Percentiles rank a stretch among this genome's conserved stretches.
phyloP scores from a whole-genome alignment of 495 filamentous ascomycete genomes.

The Lentithecium fluviatile region DNA sequence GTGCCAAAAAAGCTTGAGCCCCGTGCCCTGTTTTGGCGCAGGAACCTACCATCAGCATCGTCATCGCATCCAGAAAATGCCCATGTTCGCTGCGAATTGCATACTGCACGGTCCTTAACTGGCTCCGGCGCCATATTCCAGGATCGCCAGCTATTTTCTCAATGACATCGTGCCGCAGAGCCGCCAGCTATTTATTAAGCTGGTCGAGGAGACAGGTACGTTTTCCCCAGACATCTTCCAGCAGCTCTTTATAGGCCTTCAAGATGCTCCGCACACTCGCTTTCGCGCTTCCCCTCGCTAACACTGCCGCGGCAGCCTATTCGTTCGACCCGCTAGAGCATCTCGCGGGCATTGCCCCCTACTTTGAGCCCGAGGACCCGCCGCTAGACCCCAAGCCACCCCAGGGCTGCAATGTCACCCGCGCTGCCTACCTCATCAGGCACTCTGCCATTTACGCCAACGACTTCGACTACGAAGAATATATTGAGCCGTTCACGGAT shows the following conservation, averaged over 20 bases:
- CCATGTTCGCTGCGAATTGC: not conserved
- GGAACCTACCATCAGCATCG: not conserved
- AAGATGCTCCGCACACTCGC: conserved; percentile 28
- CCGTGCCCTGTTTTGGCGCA: not conserved
- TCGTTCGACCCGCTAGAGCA: conserved; percentile 51
- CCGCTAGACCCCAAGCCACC: conserved; percentile 36
- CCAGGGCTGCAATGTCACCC: conserved; percentile 46
- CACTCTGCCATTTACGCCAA: conserved; percentile 54
- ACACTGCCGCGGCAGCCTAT: conserved; percentile 38
- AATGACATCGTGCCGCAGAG: not conserved
- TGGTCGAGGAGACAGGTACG: not conserved
- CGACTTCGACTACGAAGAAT: conserved; percentile 51
- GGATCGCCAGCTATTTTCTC: not conserved
- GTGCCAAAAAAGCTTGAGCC: not conserved
- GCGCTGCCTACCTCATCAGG: conserved; percentile 48
- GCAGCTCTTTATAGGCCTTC: not conserved
- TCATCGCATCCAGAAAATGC: not conserved
- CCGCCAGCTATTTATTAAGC: not conserved
- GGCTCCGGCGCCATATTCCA: not conserved
- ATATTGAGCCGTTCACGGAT: conserved; percentile 49
- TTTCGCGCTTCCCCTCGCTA: conserved; percentile 21
- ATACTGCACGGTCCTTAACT: not conserved
- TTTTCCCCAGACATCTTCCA: not conserved
- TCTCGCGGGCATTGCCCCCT: conserved; percentile 50
- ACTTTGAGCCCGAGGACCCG: conserved; percentile 52